phyloP scores from a whole-genome alignment of 1,284 basidiomycete genomes.

The Wallemia ichthyophaga region DNA sequence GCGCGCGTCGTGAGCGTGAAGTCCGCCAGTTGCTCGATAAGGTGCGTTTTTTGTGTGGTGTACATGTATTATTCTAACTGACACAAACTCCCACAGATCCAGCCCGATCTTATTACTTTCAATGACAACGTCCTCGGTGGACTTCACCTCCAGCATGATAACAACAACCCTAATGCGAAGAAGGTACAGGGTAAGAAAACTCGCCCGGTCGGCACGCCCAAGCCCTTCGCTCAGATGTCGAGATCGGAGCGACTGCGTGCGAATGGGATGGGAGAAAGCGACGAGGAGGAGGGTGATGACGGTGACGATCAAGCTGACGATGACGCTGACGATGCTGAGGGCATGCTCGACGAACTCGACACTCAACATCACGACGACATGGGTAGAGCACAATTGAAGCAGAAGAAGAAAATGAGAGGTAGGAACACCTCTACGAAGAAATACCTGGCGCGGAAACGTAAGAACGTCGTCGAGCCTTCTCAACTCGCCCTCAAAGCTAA shows the following conservation, averaged over 20 bases:
- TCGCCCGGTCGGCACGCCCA: not conserved
- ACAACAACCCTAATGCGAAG: constrained; percentile 24
- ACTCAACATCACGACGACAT: constrained; percentile 9
- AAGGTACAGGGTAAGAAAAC: constrained; percentile 18
- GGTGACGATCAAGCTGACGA: too few species aligned
- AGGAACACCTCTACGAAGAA: constrained; percentile 56
- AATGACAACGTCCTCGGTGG: constrained; percentile 57
- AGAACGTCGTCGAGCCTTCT: constrained; percentile 68
- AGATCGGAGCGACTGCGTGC: constrained; percentile 38
- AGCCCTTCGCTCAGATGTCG: constrained; percentile 37
- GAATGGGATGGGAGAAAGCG: constrained; percentile 39
- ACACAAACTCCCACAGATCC: constrained; percentile 31
- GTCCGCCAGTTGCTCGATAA: constrained; percentile 75
- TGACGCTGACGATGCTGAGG: constrained; percentile 11
- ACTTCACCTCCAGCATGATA: constrained; percentile 23
- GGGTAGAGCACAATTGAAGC: constrained; percentile 19
- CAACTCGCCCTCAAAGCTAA: constrained; percentile 37
- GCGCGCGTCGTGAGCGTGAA: constrained; percentile 58
- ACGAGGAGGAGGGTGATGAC: constrained; percentile 18
- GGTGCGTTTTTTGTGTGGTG: constrained; percentile 16
- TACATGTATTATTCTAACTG: not conserved
- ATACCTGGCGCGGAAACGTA: constrained; percentile 52
- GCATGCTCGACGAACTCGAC: constrained; percentile 7
- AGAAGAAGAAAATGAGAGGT: constrained; percentile 54
- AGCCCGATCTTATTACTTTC: constrained; percentile 72